These are phyloP conservation scores for Xylariomycetidae sp. DNA, from an alignment of 2,329 filamentous ascomycete species.

Conservation along the genomic window DNA sequence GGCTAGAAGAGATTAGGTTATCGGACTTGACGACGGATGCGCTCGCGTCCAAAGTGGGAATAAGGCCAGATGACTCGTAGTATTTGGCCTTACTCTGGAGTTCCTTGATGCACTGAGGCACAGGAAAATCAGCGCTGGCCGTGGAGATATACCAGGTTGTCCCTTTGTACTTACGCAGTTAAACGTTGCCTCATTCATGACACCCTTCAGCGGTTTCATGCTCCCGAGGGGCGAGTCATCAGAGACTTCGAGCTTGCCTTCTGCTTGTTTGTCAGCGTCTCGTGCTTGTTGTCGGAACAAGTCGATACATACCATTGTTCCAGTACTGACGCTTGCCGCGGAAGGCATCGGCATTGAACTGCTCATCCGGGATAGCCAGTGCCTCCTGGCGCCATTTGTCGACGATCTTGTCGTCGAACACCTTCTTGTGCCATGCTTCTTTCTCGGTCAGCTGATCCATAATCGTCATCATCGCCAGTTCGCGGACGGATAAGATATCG, in stretches of 20 bases:
- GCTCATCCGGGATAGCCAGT: constrained; percentile 16
- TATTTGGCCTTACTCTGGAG: constrained; percentile 43
- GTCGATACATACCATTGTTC: too few species aligned
- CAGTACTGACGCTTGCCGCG: neutral
- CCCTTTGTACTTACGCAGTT: constrained; percentile 14
- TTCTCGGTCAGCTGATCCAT: constrained; percentile 32
- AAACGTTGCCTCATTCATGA: constrained; percentile 14
- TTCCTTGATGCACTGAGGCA: constrained; percentile 34
- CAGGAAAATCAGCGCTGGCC: too few species aligned
- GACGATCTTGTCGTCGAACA: constrained; percentile 27
- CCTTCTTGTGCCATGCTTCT: constrained; percentile 29
- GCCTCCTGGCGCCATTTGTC: constrained; percentile 28
- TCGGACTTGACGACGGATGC: constrained; percentile 48
- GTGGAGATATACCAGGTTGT: too few species aligned
- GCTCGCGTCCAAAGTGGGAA: constrained; percentile 38
- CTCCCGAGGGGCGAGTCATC: neutral
- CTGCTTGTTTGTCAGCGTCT: too few species aligned
- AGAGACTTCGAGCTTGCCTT: neutral
- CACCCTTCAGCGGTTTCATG: constrained; percentile 1
- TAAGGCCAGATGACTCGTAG: constrained; percentile 32
- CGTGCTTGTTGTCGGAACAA: too few species aligned
- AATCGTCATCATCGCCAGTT: constrained; percentile 21
- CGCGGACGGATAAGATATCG: neutral
- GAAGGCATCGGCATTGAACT: constrained; percentile 2
- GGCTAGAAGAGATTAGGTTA: constrained; percentile 28